Base-by-base conservation (phyloP, 306 rosid species). In the Gynostemma pentaphyllum region DNA sequence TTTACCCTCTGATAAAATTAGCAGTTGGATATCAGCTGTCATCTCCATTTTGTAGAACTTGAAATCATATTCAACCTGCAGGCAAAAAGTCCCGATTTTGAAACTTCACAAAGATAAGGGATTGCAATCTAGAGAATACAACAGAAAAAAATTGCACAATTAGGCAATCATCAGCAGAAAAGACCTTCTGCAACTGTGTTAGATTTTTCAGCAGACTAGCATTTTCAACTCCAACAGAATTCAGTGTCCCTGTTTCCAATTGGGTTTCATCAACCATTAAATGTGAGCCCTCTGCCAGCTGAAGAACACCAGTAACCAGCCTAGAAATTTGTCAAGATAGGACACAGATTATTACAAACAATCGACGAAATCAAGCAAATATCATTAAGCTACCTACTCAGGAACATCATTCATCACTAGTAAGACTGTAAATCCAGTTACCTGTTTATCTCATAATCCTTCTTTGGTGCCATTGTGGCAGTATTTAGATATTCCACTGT, bases 1-100 rank as follows among this genome's bases (percentile, higher is more conserved):
- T 81, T 88, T 92, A 36, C 87, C 97, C 59, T 92, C 89, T 0
- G 97, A 92, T 29, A 88, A 60, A 70, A 86, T 73, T 41, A 92
- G 82, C 81, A 92, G 64, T 69, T 86, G 95, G 64, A 88, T 67
- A 76, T 92, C 95, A 24, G 88, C 76, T 36, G 73, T 70, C 89
- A 84, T 81, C 51, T 86, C 95, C 87, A 86, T 78, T 75, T 79
- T 86, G 70, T 78, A 88, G 80, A 57, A 88, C 76, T 84, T 82
- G 68, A 88, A 92, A 71, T 88, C 95, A 68, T 92, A 92, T 57
- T 88, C 94, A 75, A 92, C 87, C 99, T 92, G 87, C 62, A 79
- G 59, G 59, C 42, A 62, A 54, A 64, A 28, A 36, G 11, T 18
- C 28, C 5, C n/a, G n/a, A n/a, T 29, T 21, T 16, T 47, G 45